These are phyloP conservation scores for Hypoxylon sp. DNA, from an alignment of 2,329 filamentous ascomycete genomes.

Conservation along the genomic window DNA sequence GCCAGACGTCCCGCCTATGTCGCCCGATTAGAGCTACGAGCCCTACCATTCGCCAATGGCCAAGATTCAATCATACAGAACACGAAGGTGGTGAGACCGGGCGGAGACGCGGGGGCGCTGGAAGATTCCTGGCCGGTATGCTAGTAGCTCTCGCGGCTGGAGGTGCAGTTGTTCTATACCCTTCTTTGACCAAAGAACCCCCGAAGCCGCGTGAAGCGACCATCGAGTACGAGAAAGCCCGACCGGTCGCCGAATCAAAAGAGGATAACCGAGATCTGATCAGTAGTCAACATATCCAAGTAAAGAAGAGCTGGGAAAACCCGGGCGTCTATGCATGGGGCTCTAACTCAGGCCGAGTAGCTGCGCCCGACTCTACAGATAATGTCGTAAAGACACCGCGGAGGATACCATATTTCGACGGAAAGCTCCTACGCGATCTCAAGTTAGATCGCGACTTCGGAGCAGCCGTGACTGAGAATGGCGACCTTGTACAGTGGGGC, in stretches of 20 bases:
- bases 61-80: constrained; percentile 44
- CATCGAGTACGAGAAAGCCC: constrained; percentile 76
- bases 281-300: constrained; percentile 88
- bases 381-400: constrained; percentile 82
- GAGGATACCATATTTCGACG: constrained; percentile 85
- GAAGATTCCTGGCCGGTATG: constrained; percentile 45
- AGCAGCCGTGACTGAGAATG: constrained; percentile 87
- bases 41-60: constrained; percentile 32
- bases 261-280: constrained; percentile 82
- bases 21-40: constrained; percentile 28
- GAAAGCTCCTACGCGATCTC: constrained; percentile 84
- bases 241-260: constrained; percentile 68
- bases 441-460: constrained; percentile 87
- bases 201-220: constrained; percentile 59
- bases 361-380: constrained; percentile 84
- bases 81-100: background rate
- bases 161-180: constrained; percentile 45
- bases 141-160: constrained; percentile 46
- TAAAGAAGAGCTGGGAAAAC: constrained; percentile 82
- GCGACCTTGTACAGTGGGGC: constrained; percentile 94
- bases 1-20: constrained; percentile 39
- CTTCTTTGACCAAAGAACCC: constrained; percentile 37
- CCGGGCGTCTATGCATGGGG: constrained; percentile 97
- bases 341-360: constrained; percentile 85
- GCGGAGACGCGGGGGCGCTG: constrained; percentile 29